Base-by-base conservation (phyloP, 1,284 basidiomycete species). In the Ustanciosporium gigantosporum region DNA sequence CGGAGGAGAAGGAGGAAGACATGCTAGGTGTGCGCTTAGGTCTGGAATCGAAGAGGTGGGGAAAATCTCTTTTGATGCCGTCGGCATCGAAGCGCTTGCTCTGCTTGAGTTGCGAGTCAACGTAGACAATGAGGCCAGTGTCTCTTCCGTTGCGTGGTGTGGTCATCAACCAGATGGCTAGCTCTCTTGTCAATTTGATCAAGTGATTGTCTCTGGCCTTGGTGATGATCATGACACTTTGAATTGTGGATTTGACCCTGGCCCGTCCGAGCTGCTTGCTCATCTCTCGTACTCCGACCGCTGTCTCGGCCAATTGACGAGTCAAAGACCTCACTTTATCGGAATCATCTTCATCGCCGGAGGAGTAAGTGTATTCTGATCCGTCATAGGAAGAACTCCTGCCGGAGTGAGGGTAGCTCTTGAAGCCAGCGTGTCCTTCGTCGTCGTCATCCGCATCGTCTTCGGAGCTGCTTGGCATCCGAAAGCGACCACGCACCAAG, bases 241-340 rank as follows among this genome's bases (percentile, higher is more conserved):
- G 90, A 53, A 97, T 91, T 71, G 89, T 88, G 4, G 90, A 89
- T 52, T 87, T 87, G 55, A 98, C 91, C 32, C 91, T 85, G 4
- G 93, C 92, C 43, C 93, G 88, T 44, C 92, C 93, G 27, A 99
- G 87, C 80, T 96, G 91, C 80, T 95, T 95, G 85, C 91, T 94
- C 90, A 97, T 94, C 80, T 98, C 95, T 41, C 94, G 85, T 21
- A 98, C 94, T 32, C 91, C 89, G 20, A 94, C 90, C 14, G 94
- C 95, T 14, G 94, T 99, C 81, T 94, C 93, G 7, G 94, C 95
- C 15, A 99, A 83, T 75, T 93, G 91, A 70, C 86, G 87, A 3
- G 95, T 97, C 66, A 97, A 80, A 74, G 66, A 73, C 21, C 73
- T 64, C 85, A 93, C 49, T 70, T 79, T 39, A 44, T 83, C 83